Evolutionary conservation across 75 land plant species (phyloP), one percentile per base, ranked within the genome.

Genomic region (Picea sitchensis): DNA sequence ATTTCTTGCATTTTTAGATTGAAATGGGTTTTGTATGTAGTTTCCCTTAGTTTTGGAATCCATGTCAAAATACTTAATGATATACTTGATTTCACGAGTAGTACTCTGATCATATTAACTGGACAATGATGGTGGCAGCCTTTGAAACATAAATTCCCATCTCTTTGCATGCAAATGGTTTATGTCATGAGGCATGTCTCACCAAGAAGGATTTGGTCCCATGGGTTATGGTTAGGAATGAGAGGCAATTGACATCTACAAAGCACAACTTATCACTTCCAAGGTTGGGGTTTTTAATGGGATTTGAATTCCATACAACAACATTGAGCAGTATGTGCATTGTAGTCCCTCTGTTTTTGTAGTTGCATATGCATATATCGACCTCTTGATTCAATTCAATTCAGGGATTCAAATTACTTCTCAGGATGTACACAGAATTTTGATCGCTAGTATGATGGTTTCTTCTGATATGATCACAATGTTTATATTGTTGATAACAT

Each of bases 361-460:
- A 14, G 93, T 91, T 9, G 95, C 93, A 12, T 93, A 91, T 73
- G 88, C 88, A 1, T 93, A 93, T 38, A 89, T 93, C 3, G 93
- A 93, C 75, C 88, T 90, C 2, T 75, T 91, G 60, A 83, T 88
- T 76, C 95, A 88, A 67, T 32, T 59, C n/a, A 73, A 83, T 58
- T 85, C 90, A 2, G 78, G 61, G n/a, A 84, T 93, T 38, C 44
- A 81, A 5, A 83, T 93, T 38, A 79, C 77, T 31, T 79, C 87
- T 20, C 34, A 77, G 51, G 91, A 93, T 80, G 90, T 93, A 0
- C 95, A 93, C 73, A 67, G 95, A 44, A 84, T 93, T 72, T 90
- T 93, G 81, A 84, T 90, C 77, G 89, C 95, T 65, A 87, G 92
- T 30, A 80, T 93, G 84, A 85, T 93, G 87, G 90, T 89, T 18